phyloP scores from a whole-genome alignment of 2,329 filamentous ascomycete species.

The Ceratocystis albifundus region DNA sequence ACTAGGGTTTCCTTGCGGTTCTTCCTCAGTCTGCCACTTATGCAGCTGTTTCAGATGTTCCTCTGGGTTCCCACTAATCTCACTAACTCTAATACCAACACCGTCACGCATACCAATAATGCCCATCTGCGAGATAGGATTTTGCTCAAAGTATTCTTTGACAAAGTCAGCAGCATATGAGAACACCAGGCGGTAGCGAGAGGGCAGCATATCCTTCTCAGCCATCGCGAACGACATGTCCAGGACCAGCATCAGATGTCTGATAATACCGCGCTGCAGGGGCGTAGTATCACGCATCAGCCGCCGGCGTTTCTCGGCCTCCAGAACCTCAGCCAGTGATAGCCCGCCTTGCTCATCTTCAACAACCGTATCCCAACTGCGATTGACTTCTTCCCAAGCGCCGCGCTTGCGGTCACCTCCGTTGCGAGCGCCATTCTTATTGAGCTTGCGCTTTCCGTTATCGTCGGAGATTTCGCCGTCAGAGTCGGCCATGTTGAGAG shows the following conservation, averaged over 20 bases:
- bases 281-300: constrained; percentile 79
- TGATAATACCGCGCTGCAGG: constrained; percentile 89
- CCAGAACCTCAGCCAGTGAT: constrained; percentile 61
- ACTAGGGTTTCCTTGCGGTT: constrained; percentile 64
- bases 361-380: constrained; percentile 61
- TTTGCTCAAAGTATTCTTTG: constrained; percentile 93
- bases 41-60: constrained; percentile 73
- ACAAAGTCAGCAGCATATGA: constrained; percentile 81
- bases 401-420: constrained; percentile 34
- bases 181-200: constrained; percentile 68
- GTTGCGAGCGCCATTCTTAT: constrained; percentile 25
- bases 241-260: constrained; percentile 82
- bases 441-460: constrained; percentile 26
- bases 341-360: constrained; percentile 72
- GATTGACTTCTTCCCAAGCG: constrained; percentile 55
- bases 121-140: constrained; percentile 90
- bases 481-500: constrained; percentile 52
- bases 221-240: constrained; percentile 90
- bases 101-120: constrained; percentile 91
- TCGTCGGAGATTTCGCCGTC: constrained; percentile 60
- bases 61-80: constrained; percentile 81
- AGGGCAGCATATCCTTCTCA: constrained; percentile 89
- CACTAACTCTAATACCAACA: constrained; percentile 70
- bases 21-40: constrained; percentile 46
- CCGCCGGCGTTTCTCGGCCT: constrained; percentile 70